Evolutionary conservation across 2,329 filamentous ascomycete genomes (phyloP).

Genomic region (Xylaria sp.): DNA sequence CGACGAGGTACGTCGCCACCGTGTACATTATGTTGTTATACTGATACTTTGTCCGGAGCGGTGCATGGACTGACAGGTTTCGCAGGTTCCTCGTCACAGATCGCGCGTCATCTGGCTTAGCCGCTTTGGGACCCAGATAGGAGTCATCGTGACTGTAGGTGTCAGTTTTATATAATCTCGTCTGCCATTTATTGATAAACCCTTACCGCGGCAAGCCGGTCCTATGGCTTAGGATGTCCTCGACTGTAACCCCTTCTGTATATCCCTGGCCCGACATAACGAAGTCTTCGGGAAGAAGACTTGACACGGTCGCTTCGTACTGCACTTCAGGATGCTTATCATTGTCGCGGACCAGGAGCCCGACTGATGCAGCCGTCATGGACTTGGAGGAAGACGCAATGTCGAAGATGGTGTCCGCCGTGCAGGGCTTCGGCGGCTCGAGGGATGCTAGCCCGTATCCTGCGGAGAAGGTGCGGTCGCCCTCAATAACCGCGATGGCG

Average conservation of each 20-base stretch:
- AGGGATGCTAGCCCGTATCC: constrained; percentile 45
- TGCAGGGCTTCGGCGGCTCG: constrained; percentile 45
- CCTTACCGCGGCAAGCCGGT: constrained; percentile 42
- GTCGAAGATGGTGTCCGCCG: constrained; percentile 45
- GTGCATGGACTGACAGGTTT: constrained; percentile 36
- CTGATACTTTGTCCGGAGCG: constrained; percentile 38
- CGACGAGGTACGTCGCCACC: constrained; percentile 41
- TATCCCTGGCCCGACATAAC: constrained; percentile 39
- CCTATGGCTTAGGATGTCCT: constrained; percentile 44
- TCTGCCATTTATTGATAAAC: not conserved
- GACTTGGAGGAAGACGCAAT: constrained; percentile 48
- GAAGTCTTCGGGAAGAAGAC: constrained; percentile 44
- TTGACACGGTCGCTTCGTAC: constrained; percentile 44
- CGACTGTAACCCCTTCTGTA: constrained; percentile 43
- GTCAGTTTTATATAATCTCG: not conserved
- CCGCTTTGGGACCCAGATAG: constrained; percentile 30
- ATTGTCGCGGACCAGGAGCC: constrained; percentile 49
- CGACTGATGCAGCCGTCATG: constrained; percentile 44
- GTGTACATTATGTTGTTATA: constrained; percentile 46
- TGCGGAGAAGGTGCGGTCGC: constrained; percentile 36
- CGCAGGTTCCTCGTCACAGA: constrained; percentile 43
- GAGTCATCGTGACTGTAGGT: constrained; percentile 40
- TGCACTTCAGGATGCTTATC: constrained; percentile 47
- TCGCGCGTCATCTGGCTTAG: constrained; percentile 36
- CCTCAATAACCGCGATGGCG: constrained; percentile 40